Evolutionary conservation across 2,329 filamentous ascomycete species (phyloP), one percentile per base, ranked within the genome.

Genomic region (Epichloe sibirici): DNA sequence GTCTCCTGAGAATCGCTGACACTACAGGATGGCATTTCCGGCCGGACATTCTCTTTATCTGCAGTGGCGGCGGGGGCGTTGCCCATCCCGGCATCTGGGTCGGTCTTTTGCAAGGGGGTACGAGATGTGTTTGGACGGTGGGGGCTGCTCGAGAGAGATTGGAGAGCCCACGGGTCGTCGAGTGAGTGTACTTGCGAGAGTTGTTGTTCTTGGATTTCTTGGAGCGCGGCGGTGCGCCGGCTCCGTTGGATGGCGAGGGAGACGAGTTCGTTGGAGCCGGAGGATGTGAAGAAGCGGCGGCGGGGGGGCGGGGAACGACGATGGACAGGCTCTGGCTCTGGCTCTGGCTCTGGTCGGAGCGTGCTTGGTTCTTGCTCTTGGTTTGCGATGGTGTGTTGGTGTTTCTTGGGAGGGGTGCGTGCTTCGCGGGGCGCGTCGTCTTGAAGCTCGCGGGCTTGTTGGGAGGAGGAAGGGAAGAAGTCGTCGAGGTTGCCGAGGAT

Each of bases 401-500:
- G 40, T 21, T 21, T 37, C n/a, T 4, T n/a, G 38, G 23, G n/a
- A 5, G n/a, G 21, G 2, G 3, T 21, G 43, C 5, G 13, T 23
- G 21, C 4, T 21, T 42, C 34, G 46, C 37, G 11, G 15, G 39
- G 25, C 17, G 45, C n/a, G 57, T 66, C 60, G 55, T 74, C 69
- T 35, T 74, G 72, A 2, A 82, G 63, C 60, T 82, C 78, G 17
- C 72, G 68, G 6, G 71, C 68, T 60, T 79, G 74, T 58, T 83
- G 79, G 0, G 76, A 79, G 0, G 75, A 70, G n/a, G 72, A 75
- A 0, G 77, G 77, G 45, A 80, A 76, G 55, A 80, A 72, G 51
- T 79, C 76, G 40, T 79, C 76, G 7, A 76, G 59, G 54, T 77
- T 69, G 42, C 70, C 63, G 8, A 80, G 64, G n/a, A 81, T 78